phyloP scores from a whole-genome alignment of 148 eudicot species.

The Chenopodium quinoa region DNA sequence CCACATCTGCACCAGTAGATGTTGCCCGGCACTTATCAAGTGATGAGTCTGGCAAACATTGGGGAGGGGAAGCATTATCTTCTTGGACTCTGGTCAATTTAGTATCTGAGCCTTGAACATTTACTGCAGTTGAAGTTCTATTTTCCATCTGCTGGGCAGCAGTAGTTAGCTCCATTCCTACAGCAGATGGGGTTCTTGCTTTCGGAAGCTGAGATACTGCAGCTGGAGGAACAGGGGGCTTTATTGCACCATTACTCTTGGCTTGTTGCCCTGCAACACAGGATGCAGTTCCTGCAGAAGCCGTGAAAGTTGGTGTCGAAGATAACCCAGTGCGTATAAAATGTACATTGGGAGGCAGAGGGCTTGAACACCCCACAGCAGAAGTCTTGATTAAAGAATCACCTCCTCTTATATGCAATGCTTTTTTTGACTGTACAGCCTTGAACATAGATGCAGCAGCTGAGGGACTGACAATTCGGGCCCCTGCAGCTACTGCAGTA shows the following conservation, averaged over 20 bases:
- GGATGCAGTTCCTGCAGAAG: constrained; percentile 24
- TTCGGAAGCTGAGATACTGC: constrained; percentile 21
- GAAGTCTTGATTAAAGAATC: constrained; percentile 41
- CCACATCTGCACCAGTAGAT: constrained; percentile 18
- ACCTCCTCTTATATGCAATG: constrained; percentile 50
- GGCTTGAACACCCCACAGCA: constrained; percentile 22
- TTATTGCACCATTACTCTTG: constrained; percentile 32
- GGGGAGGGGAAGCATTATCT: constrained; percentile 21
- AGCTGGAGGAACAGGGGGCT: constrained; percentile 30
- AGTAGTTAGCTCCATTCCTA: constrained; percentile 16
- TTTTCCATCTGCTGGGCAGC: constrained; percentile 10
- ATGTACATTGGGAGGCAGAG: constrained; percentile 64
- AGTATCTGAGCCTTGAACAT: constrained; percentile 25
- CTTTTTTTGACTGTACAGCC: constrained; percentile 52
- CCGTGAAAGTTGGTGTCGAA: not conserved
- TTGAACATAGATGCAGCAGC: constrained; percentile 59
- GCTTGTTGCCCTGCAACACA: constrained; percentile 35
- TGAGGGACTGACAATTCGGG: constrained; percentile 69
- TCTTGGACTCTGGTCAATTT: constrained; percentile 16
- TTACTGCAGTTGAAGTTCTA: not conserved
- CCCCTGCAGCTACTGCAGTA: constrained; percentile 88
- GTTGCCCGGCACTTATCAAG: constrained; percentile 21
- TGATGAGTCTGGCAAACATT: constrained; percentile 11
- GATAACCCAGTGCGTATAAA: constrained; percentile 47
- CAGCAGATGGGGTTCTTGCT: constrained; percentile 4